Base-by-base conservation (phyloP, 495 filamentous ascomycete genomes). In the Lasiosphaeriaceae sp. region DNA sequence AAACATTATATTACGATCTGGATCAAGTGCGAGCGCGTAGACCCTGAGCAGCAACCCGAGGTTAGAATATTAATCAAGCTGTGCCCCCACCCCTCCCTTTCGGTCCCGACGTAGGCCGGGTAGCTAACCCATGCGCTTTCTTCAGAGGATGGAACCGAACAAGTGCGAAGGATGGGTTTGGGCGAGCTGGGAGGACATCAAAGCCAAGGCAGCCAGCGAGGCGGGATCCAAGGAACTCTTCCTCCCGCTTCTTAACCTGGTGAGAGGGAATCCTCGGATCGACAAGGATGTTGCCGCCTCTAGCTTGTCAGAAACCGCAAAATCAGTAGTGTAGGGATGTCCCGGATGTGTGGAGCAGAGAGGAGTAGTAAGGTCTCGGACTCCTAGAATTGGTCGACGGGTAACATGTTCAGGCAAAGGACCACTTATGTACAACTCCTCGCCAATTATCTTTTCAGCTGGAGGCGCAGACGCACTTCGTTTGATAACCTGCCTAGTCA, bases 101-200 rank as follows among this genome's bases (percentile, higher is more conserved):
- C n/a, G n/a, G n/a, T n/a, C n/a, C n/a, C n/a, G n/a, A n/a, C n/a
- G n/a, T n/a, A n/a, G n/a, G n/a, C n/a, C n/a, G n/a, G n/a, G n/a
- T n/a, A 31, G 26, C 26, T 31, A 31, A 31, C 26, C 26, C 9
- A 9, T 31, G 11, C 17, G 16, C 14, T 34, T 37, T 51, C 14
- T 39, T 39, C 19, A 55, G 52, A 45, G 52, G 31, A 3, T 55
- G 31, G 52, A 55, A 23, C 52, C 52, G n/a, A 47, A 55, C 14
- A 55, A 55, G 44, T 55, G 52, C 19, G 52, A 55, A 47, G 52
- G 52, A 16, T 55, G 52, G 52, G 24, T 6, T 26, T 55, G 52
- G 52, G 47, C 23, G 17, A 21, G 22, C 11, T 55, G 41, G 43
- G 52, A 55, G 21, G 52, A 55, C 17, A 17, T 55, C 23, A 47